A percentile compares a stretch with the other conserved stretches of the same genome.
phyloP scores from a whole-genome alignment of 768 basidiomycete genomes.

The Amanita fuliginea region DNA sequence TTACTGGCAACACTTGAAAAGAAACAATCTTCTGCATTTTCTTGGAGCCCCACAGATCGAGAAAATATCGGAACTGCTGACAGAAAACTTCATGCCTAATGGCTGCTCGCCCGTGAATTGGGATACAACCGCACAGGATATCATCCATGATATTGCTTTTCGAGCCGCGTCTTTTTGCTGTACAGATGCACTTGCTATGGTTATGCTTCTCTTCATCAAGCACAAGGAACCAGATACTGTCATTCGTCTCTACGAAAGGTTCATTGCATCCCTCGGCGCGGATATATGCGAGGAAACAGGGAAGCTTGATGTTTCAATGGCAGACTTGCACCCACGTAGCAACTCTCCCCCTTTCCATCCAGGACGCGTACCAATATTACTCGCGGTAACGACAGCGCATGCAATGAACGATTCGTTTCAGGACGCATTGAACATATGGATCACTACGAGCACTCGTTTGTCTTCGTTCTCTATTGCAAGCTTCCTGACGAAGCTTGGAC shows the following conservation, averaged over 20 bases:
- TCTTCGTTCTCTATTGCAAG: constrained; percentile 20
- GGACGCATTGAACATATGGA: constrained; percentile 36
- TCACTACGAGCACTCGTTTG: constrained; percentile 27
- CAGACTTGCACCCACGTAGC: constrained; percentile 13
- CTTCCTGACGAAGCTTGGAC: constrained; percentile 27
- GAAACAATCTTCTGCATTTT: constrained; percentile 30
- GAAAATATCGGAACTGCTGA: constrained; percentile 21
- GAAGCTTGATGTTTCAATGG: constrained; percentile 10
- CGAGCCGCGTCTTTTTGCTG: not conserved
- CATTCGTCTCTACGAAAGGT: constrained; percentile 1
- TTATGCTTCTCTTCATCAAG: constrained; percentile 2
- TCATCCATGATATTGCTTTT: not conserved
- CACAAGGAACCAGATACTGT: not conserved
- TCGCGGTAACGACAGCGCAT: constrained; percentile 49
- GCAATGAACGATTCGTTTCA: constrained; percentile 48
- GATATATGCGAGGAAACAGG: not conserved
- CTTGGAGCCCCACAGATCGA: constrained; percentile 32
- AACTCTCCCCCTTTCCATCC: constrained; percentile 11
- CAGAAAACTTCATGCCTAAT: constrained; percentile 11
- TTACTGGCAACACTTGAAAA: constrained; percentile 33
- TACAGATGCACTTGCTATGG: not conserved
- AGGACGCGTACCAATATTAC: constrained; percentile 29
- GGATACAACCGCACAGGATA: not conserved
- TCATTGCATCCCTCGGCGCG: not conserved
- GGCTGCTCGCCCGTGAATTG: not conserved